Evolutionary conservation across 371 early-diverging fungal genomes (phyloP).

Genomic region (Apophysomyces trapeziformis): DNA sequence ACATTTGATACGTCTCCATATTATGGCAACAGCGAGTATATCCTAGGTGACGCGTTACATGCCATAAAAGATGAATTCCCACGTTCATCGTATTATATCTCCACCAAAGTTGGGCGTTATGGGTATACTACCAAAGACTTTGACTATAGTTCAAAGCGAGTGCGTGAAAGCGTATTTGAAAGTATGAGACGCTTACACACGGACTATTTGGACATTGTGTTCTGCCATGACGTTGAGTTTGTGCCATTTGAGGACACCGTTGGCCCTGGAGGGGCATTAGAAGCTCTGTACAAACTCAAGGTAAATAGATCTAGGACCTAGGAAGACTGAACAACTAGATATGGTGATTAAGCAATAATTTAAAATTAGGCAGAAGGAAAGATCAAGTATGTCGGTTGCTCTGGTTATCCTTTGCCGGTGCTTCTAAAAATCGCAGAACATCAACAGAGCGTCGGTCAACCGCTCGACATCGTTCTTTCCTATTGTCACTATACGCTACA

Average conservation of each 20-base stretch:
- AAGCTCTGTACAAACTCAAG: constrained; percentile 71
- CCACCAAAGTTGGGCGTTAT: constrained; percentile 83
- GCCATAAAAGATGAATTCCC: constrained; percentile 58
- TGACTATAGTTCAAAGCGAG: constrained; percentile 68
- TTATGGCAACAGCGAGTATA: constrained; percentile 73
- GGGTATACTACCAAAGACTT: constrained; percentile 66
- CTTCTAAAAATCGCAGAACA: constrained; percentile 68
- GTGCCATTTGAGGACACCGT: constrained; percentile 59
- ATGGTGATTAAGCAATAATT: background rate
- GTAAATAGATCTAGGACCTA: constrained; percentile 25
- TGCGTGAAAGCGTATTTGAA: constrained; percentile 59
- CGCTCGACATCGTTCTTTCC: constrained; percentile 71
- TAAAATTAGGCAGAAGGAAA: constrained; percentile 55
- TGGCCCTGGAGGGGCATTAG: constrained; percentile 63
- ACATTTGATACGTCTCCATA: constrained; percentile 82
- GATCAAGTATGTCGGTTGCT: constrained; percentile 75
- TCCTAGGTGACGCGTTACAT: constrained; percentile 68
- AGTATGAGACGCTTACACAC: constrained; percentile 71
- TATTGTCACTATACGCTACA: constrained; percentile 82
- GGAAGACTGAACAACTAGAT: background rate
- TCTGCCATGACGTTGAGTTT: constrained; percentile 87
- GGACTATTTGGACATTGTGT: constrained; percentile 76
- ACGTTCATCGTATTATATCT: constrained; percentile 67
- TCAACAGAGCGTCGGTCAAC: constrained; percentile 63
- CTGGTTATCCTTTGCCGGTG: constrained; percentile 76